phyloP scores from a whole-genome alignment of 495 filamentous ascomycete species.

The Hypoxylon trugodes region DNA sequence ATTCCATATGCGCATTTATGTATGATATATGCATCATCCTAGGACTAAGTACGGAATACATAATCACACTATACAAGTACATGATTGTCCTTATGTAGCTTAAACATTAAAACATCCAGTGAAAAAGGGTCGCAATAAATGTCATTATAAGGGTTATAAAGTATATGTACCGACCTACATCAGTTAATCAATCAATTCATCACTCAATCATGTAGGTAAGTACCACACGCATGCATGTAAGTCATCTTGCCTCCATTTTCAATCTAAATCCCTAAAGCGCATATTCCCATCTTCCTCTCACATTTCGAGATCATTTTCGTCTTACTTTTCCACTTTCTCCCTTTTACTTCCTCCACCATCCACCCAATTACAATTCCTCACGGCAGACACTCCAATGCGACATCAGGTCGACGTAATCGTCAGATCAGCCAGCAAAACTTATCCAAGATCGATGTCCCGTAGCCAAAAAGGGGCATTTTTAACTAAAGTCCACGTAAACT shows the following conservation, averaged over 20 bases:
- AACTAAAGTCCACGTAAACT: constrained; percentile 6
- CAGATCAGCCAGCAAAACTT: constrained; percentile 34
- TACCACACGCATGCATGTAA: constrained; percentile 30
- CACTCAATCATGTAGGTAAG: too few relatives aligned
- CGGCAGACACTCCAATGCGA: constrained; percentile 38
- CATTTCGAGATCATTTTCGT: constrained; percentile 32
- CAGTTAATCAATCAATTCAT: too few relatives aligned
- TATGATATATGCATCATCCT: too few relatives aligned
- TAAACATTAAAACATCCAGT: too few relatives aligned
- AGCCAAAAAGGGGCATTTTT: constrained; percentile 33
- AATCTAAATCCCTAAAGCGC: constrained; percentile 25
- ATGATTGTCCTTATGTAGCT: too few relatives aligned
- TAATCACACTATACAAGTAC: too few relatives aligned
- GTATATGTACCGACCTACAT: too few relatives aligned
- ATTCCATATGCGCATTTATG: too few relatives aligned
- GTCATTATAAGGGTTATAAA: too few relatives aligned
- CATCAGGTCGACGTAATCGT: constrained; percentile 29
- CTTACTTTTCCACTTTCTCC: constrained; percentile 24
- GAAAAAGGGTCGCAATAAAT: too few relatives aligned
- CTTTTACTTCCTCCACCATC: constrained; percentile 4
- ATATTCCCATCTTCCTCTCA: constrained; percentile 31
- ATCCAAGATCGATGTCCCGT: constrained; percentile 33
- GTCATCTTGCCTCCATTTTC: constrained; percentile 37
- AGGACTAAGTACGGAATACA: too few relatives aligned
- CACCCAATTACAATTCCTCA: constrained; percentile 25